Conservation (phyloP, 306 rosid species). For the Ormosia emarginata region DNA sequence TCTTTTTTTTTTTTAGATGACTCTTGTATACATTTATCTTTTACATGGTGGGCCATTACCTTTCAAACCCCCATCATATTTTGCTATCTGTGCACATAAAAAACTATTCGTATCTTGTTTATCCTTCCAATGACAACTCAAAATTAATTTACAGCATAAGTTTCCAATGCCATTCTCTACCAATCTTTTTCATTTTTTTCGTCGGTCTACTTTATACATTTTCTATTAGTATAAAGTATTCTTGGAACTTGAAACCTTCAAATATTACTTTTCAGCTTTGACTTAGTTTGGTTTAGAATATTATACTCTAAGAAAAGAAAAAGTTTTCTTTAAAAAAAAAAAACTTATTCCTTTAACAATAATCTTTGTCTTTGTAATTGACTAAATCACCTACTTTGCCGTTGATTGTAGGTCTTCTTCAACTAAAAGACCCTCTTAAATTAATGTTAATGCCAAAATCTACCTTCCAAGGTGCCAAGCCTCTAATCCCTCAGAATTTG, state of each 20-base stretch:
- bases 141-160: too few species aligned
- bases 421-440: slow-evolving; percentile 47
- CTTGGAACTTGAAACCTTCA: slow-evolving; percentile 3
- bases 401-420: slow-evolving; percentile 54
- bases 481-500: slow-evolving; percentile 29
- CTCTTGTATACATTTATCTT: not conserved
- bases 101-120: not conserved
- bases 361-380: not conserved
- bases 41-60: not conserved
- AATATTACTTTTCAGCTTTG: not conserved
- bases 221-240: not conserved
- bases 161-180: not conserved
- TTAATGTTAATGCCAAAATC: slow-evolving; percentile 31
- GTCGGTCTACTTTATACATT: not conserved
- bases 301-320: not conserved
- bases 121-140: not conserved
- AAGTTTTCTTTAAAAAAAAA: not conserved
- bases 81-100: not conserved
- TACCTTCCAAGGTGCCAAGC: slow-evolving; percentile 11
- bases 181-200: not conserved
- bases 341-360: not conserved
- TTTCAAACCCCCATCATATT: not conserved
- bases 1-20: not conserved
- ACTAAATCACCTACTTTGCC: not conserved
- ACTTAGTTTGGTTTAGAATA: not conserved